Evolutionary conservation across 2,329 filamentous ascomycete genomes (phyloP), one percentile per base, ranked within the genome.

Genomic region (Pyricularia sp.): DNA sequence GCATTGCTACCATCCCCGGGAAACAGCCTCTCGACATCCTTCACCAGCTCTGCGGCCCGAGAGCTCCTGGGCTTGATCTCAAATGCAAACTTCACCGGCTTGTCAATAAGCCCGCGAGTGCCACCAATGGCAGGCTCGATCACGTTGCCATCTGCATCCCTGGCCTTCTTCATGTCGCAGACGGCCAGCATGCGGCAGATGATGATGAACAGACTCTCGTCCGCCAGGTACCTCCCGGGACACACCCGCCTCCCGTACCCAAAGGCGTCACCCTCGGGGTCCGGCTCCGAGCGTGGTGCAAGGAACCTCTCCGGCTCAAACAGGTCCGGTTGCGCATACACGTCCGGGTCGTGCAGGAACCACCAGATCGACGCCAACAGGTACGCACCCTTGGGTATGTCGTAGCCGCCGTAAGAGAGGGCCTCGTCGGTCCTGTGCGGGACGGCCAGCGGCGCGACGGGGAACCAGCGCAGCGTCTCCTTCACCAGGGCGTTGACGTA

Each of bases 351-450:
- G 58, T 72, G 69, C 65, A 73, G 72, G 71, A 73, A 73, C 23
- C 69, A 78, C 71, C 69, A 84, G 50, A 73, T 71, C 67, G 78
- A 78, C 25, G 74, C 72, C 3, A 79, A 66, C 0, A 86, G 74
- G 0, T 78, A 80, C 0, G 84, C 83, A 0, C 80, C 82, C 3
- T 79, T 77, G 3, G 84, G 83, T 26, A 86, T 83, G 17, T 78
- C 74, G 71, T 81, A 84, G 17, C 82, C 83, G 64, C 79, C 78
- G 72, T 84, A 85, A n/a, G 76, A 73, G 68, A 86, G 83, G 64
- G 85, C 82, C 42, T 81, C 77, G 0, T 80, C 82, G 0, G 79
- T 77, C 0, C 82, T 81, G 69, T 86, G 83, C 0, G 83, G 83
- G 11, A 55, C 59, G 25, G 42, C 66, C n/a, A 42, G 17, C 10